A percentile compares a stretch with the other conserved stretches of the same genome.
phyloP scores from a whole-genome alignment of 306 rosid genomes.

The Senna tora region DNA sequence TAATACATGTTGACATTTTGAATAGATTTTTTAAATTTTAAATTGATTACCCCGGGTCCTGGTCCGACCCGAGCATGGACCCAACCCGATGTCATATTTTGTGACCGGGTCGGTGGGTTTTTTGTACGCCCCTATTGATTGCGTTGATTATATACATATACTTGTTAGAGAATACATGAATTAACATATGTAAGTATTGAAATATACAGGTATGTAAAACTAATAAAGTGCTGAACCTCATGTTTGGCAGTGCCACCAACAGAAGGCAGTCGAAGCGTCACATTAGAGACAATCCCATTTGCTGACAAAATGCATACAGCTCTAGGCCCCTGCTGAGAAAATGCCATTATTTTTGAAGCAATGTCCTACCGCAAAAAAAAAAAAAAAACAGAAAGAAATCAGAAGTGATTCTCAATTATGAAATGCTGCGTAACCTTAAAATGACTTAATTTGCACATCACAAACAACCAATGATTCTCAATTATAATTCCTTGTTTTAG shows the following conservation, averaged over 20 bases:
- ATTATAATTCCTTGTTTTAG: too few species aligned
- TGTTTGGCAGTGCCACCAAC: conserved; percentile 93
- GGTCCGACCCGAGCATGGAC: too few species aligned
- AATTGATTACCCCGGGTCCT: too few species aligned
- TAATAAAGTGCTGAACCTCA: conserved; percentile 58
- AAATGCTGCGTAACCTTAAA: conserved; percentile 6
- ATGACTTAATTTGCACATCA: background rate
- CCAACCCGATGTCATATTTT: too few species aligned
- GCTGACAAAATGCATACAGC: conserved; percentile 88
- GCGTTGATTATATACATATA: background rate
- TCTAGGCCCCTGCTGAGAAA: conserved; percentile 92
- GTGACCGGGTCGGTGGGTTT: too few species aligned
- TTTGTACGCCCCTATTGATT: too few species aligned
- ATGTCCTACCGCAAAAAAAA: conserved; percentile 62
- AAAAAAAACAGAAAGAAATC: background rate
- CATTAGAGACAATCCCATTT: conserved; percentile 88
- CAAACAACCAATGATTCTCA: too few species aligned
- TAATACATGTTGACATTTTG: too few species aligned
- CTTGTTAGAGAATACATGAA: background rate
- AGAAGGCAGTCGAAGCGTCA: conserved; percentile 89
- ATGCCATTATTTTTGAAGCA: conserved; percentile 82
- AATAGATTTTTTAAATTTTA: too few species aligned
- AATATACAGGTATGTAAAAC: background rate
- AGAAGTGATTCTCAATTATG: conserved; percentile 11
- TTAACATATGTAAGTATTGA: background rate